Base-by-base conservation (phyloP, 768 basidiomycete species). In the Kwoniella europaea region DNA sequence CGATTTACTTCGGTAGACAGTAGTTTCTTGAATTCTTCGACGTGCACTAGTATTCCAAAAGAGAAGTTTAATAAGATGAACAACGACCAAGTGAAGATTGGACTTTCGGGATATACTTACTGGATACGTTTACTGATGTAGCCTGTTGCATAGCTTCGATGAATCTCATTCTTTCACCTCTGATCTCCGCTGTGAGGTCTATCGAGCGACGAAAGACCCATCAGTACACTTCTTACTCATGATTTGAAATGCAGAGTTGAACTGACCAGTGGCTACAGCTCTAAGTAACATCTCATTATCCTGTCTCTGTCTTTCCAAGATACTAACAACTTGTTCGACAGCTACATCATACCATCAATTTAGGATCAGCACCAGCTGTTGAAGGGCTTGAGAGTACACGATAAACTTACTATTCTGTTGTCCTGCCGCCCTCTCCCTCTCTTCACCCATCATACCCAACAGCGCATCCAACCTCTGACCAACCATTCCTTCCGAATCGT, bases 61-160 rank as follows among this genome's bases (percentile, higher is more conserved):
- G 27, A 27, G 2, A 27, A 27, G 27, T 27, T 27, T 27, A 27
- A 3, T 27, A 27, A 27, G 3, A 27, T 27, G 27, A 27, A 27
- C 27, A 4, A 27, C 27, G 27, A 27, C 27, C 4, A 27, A 27
- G 4, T 27, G 27, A 27, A 3, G 27, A 27, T 27, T 27, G 27
- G 27, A 3, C 27, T 27, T 27, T 27, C 27, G 27, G 27, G 27
- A 3, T 27, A 27, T 27, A 27, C 27, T 73, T 82, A 91, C 92
- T 85, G 81, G 92, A 90, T 2, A 95, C 89, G 73, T 94, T 94
- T 75, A 95, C 91, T 1, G 89, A 88, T 0, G 93, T 95, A 0
- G 92, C 93, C 75, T 93, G 91, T 80, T 92, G 92, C 93, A 94
- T 95, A n/a, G 93, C 92, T 76, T 95, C 93, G 5, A 94, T 91